Percentiles rank a stretch among this genome's conserved stretches.
Evolutionary conservation across 1,284 basidiomycete species (phyloP).

Genomic region (Xerocomus minutiporus): DNA sequence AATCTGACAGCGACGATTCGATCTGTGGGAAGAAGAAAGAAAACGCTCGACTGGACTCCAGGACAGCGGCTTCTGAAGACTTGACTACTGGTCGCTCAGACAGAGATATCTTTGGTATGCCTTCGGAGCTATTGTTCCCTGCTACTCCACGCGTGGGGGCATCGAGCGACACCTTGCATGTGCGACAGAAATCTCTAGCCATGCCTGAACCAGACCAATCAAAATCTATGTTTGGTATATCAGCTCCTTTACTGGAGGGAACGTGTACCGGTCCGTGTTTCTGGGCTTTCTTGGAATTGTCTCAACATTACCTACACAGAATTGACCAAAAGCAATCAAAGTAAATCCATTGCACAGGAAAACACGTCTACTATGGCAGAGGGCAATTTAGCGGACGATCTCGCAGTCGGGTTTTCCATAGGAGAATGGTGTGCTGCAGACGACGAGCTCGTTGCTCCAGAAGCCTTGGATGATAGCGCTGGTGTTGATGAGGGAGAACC

Average conservation of each 20-base stretch:
- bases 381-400: neutral
- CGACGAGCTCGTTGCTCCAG: conserved; percentile 45
- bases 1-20: conserved; percentile 51
- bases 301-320: conserved; percentile 10
- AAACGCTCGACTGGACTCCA: neutral
- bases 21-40: conserved; percentile 3
- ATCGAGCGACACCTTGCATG: neutral
- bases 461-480: conserved; percentile 24
- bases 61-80: neutral
- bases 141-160: neutral
- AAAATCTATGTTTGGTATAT: conserved; percentile 18
- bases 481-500: conserved; percentile 16
- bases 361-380: neutral
- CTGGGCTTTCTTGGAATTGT: neutral
- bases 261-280: conserved; percentile 14
- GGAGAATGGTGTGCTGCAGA: conserved; percentile 60
- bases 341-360: neutral
- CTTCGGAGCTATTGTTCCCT: conserved; percentile 25
- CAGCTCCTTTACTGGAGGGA: conserved; percentile 15
- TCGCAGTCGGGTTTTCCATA: conserved; percentile 19
- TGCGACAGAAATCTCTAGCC: neutral
- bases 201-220: conserved; percentile 2
- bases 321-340: neutral
- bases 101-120: conserved; percentile 27
- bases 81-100: neutral